A percentile compares a stretch with the other conserved stretches of the same genome.
Evolutionary conservation across 768 basidiomycete species (phyloP).

Genomic region (Pisolithus orientalis): DNA sequence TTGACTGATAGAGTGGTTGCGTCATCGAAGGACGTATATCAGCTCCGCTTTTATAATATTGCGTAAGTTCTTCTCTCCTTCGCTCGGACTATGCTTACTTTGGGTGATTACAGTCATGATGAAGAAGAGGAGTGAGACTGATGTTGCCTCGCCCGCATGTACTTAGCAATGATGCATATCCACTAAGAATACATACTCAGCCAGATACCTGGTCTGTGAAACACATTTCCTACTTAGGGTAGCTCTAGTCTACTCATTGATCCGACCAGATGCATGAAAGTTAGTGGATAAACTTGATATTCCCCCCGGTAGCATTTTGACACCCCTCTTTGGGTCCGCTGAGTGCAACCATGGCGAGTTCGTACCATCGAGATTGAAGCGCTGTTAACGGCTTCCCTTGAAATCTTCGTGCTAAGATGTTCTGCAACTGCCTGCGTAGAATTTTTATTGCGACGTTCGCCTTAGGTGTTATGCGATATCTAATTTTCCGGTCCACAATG

Average conservation of each 20-base stretch:
- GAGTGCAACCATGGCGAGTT: conserved; percentile 57
- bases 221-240: too few relatives aligned
- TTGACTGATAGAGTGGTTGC: conserved; percentile 68
- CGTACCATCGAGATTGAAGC: conserved; percentile 66
- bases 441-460: conserved; percentile 74
- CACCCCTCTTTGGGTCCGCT: conserved; percentile 42
- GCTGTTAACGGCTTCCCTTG: conserved; percentile 53
- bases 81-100: conserved; percentile 7
- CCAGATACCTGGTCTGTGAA: background rate
- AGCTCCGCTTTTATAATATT: conserved; percentile 93
- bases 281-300: conserved; percentile 15
- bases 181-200: background rate
- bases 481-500: conserved; percentile 81
- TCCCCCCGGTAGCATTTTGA: conserved; percentile 13
- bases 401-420: conserved; percentile 60
- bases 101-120: conserved; percentile 29
- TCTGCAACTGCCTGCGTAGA: conserved; percentile 58
- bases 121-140: conserved; percentile 45
- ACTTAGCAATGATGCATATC: background rate
- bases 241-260: background rate
- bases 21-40: conserved; percentile 87
- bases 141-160: background rate
- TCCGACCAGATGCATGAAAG: background rate
- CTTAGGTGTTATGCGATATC: conserved; percentile 63
- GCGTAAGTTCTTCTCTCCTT: conserved; percentile 47